These are phyloP conservation scores for Pyrenula massariospora DNA, from an alignment of 495 filamentous ascomycete species.

Conservation along the genomic window DNA sequence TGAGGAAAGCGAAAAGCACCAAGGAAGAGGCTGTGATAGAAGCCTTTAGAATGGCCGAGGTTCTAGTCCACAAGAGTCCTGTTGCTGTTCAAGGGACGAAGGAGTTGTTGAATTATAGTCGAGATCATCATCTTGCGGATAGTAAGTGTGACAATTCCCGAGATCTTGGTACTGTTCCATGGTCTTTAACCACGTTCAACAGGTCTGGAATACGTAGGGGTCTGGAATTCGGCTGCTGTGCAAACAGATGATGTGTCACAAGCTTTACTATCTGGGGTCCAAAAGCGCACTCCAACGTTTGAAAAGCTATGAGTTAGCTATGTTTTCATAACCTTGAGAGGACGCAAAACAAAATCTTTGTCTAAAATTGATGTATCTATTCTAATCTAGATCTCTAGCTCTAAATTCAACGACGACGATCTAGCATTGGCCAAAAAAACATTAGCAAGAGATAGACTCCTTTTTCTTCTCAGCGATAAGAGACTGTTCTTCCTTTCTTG, in stretches of 20 bases:
- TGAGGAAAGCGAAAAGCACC: conserved; percentile 47
- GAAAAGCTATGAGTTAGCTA: conserved; percentile 56
- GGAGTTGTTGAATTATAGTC: conserved; percentile 59
- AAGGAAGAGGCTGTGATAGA: conserved; percentile 44
- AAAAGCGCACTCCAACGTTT: conserved; percentile 74
- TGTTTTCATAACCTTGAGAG: too few relatives aligned
- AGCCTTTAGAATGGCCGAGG: conserved; percentile 44
- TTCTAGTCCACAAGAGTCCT: conserved; percentile 59
- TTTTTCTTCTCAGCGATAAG: too few relatives aligned
- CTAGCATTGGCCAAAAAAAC: too few relatives aligned
- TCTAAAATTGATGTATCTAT: too few relatives aligned
- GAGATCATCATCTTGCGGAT: conserved; percentile 54
- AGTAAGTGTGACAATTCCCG: too few relatives aligned
- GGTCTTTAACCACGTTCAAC: conserved; percentile 2
- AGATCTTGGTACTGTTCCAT: too few relatives aligned
- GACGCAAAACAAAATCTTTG: too few relatives aligned
- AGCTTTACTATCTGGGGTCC: conserved; percentile 63
- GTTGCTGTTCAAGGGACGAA: conserved; percentile 73
- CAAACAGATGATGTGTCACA: conserved; percentile 68
- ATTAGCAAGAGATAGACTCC: too few relatives aligned
- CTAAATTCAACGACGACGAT: too few relatives aligned
- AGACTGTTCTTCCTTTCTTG: too few relatives aligned
- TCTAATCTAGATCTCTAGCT: too few relatives aligned
- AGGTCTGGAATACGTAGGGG: conserved; percentile 69
- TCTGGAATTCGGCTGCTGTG: conserved; percentile 78